Conservation (phyloP, 2,329 filamentous ascomycete species). For the Phaeosphaeria sp. region DNA sequence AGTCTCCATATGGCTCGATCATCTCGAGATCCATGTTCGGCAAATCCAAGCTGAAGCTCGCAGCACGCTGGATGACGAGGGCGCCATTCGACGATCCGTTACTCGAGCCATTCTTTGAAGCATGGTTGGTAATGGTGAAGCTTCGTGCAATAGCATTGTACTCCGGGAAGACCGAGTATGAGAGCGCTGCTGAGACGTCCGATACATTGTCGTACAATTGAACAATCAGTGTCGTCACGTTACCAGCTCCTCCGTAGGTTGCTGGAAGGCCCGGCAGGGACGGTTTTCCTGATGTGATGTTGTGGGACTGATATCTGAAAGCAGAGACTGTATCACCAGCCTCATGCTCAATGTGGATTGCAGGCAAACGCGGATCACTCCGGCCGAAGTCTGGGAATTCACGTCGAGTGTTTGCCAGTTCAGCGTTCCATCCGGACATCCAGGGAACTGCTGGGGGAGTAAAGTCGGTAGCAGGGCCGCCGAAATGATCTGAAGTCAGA, state of each 20-base stretch:
- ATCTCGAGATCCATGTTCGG: slow-evolving; percentile 68
- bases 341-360: slow-evolving; percentile 66
- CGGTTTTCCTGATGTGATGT: slow-evolving; percentile 65
- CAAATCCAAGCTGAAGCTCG: slow-evolving; percentile 68
- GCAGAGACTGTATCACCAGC: slow-evolving; percentile 66
- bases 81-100: slow-evolving; percentile 48
- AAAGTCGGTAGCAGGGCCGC: slow-evolving; percentile 62
- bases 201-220: slow-evolving; percentile 66
- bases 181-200: slow-evolving; percentile 64
- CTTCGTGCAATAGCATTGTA: slow-evolving; percentile 68
- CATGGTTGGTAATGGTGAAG: slow-evolving; percentile 64
- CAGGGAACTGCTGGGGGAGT: slow-evolving; percentile 51
- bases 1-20: slow-evolving; percentile 68
- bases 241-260: slow-evolving; percentile 63
- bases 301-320: slow-evolving; percentile 65
- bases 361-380: slow-evolving; percentile 68
- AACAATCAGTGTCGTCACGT: slow-evolving; percentile 67
- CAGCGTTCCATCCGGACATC: slow-evolving; percentile 61
- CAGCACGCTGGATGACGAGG: slow-evolving; percentile 63
- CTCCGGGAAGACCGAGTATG: slow-evolving; percentile 69
- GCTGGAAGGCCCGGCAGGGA: slow-evolving; percentile 63
- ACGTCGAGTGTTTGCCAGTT: slow-evolving; percentile 60
- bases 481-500: slow-evolving; percentile 68
- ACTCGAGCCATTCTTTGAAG: not conserved
- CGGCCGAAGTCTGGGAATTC: slow-evolving; percentile 71